Evolutionary conservation across 2,329 filamentous ascomycete species (phyloP).

Genomic region (Zalaria obscura): DNA sequence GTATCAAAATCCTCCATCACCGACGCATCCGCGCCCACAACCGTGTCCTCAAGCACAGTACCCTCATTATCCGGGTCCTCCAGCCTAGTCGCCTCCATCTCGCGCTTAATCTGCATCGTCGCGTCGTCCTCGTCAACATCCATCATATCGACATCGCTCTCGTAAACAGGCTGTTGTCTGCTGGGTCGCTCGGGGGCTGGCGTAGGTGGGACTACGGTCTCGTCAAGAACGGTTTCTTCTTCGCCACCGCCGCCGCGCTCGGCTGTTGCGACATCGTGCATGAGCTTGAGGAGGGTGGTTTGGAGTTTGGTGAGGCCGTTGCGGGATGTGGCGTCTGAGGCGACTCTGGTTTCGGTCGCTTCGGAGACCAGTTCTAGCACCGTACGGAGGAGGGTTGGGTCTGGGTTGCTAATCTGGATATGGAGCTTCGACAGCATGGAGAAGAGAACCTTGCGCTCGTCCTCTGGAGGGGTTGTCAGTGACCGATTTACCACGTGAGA

Average conservation of each 20-base stretch:
- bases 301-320: conserved; percentile 42
- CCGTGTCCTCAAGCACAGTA: conserved; percentile 5
- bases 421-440: conserved; percentile 71
- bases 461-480: conserved; percentile 39
- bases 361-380: conserved; percentile 32
- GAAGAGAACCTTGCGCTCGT: conserved; percentile 73
- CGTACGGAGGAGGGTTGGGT: conserved; percentile 17
- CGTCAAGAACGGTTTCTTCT: conserved; percentile 15
- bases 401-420: conserved; percentile 35
- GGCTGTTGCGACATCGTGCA: conserved; percentile 26
- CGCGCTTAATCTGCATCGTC: conserved; percentile 6
- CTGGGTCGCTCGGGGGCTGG: not conserved
- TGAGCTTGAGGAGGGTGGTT: conserved; percentile 35
- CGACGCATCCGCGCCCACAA: conserved; percentile 1
- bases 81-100: conserved; percentile 6
- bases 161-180: not conserved
- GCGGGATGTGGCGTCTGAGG: conserved; percentile 36
- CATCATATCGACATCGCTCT: conserved; percentile 2
- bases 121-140: conserved; percentile 6
- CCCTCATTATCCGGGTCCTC: conserved; percentile 6
- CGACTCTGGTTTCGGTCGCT: conserved; percentile 33
- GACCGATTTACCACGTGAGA: not conserved
- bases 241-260: conserved; percentile 17
- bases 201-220: conserved; percentile 1
- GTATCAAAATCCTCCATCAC: conserved; percentile 6